phyloP scores from a whole-genome alignment of 345 rosid genomes.

The Hibiscus syriacus region DNA sequence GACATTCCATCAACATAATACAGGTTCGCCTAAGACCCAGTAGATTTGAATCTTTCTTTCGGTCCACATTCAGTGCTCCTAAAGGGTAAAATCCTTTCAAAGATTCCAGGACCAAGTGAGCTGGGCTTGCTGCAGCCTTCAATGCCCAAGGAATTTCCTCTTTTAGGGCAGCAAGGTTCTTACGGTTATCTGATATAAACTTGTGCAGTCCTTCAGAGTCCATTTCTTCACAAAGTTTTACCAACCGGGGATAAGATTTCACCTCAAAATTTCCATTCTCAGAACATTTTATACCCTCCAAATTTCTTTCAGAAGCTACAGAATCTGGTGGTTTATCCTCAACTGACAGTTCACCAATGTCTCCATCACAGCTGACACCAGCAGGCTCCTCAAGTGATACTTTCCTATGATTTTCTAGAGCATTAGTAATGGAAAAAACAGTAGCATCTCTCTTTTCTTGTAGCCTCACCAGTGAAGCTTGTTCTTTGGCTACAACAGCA shows the following conservation, averaged over 20 bases:
- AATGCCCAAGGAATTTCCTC: constrained; percentile 87
- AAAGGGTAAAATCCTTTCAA: constrained; percentile 66
- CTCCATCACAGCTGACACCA: background rate
- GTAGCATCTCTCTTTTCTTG: constrained; percentile 91
- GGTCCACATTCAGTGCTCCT: constrained; percentile 53
- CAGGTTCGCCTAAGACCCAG: constrained; percentile 94
- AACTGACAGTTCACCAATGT: background rate
- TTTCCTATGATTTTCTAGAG: constrained; percentile 55
- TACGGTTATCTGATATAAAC: constrained; percentile 94
- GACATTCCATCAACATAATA: constrained; percentile 99
- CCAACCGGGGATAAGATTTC: constrained; percentile 66
- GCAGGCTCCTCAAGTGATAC: constrained; percentile 22
- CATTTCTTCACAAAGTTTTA: constrained; percentile 76
- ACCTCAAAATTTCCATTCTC: constrained; percentile 37
- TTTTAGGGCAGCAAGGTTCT: constrained; percentile 81
- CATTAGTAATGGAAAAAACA: constrained; percentile 49
- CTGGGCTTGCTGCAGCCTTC: constrained; percentile 73
- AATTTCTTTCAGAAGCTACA: background rate
- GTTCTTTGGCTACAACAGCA: constrained; percentile 79
- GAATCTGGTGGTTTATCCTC: constrained; percentile 20
- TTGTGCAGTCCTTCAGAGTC: constrained; percentile 84
- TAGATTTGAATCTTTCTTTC: constrained; percentile 80
- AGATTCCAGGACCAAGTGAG: constrained; percentile 70
- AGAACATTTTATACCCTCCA: background rate
- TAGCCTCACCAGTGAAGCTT: constrained; percentile 63